Percentiles rank a stretch among this genome's conserved stretches.
phyloP scores from a whole-genome alignment of 306 rosid species.

The Heteromeles arbutifolia region DNA sequence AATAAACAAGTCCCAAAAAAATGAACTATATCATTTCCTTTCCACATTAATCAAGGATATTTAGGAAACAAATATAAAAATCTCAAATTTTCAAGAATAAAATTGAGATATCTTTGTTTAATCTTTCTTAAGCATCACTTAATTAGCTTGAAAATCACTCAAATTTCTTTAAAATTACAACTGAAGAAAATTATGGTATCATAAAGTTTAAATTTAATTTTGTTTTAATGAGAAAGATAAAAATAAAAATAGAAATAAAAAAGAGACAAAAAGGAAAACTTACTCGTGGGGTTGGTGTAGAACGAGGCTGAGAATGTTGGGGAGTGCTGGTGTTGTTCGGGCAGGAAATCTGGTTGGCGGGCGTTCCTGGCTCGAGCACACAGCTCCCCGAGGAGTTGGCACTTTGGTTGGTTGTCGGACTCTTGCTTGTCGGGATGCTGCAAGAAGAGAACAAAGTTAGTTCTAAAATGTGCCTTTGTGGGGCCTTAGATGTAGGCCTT shows the following conservation, averaged over 20 bases:
- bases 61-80: background rate
- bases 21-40: background rate
- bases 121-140: background rate
- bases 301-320: conserved; percentile 50
- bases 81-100: background rate
- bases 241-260: background rate
- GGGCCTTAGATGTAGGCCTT: too few relatives aligned
- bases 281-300: conserved; percentile 57
- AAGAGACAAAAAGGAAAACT: background rate
- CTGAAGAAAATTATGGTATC: background rate
- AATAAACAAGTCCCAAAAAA: background rate
- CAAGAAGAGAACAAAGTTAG: too few relatives aligned
- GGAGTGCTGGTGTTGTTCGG: conserved; percentile 14
- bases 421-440: too few relatives aligned
- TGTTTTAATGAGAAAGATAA: background rate
- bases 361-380: too few relatives aligned
- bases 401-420: too few relatives aligned
- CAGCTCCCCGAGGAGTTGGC: too few relatives aligned
- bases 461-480: too few relatives aligned
- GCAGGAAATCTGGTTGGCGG: too few relatives aligned
- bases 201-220: background rate
- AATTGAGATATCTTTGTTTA: background rate
- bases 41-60: background rate
- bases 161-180: background rate
- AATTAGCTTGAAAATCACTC: background rate